Evolutionary conservation across 805 yeast genomes (phyloP), one percentile per base, ranked within the genome.

Genomic region (Candida ovalis): DNA sequence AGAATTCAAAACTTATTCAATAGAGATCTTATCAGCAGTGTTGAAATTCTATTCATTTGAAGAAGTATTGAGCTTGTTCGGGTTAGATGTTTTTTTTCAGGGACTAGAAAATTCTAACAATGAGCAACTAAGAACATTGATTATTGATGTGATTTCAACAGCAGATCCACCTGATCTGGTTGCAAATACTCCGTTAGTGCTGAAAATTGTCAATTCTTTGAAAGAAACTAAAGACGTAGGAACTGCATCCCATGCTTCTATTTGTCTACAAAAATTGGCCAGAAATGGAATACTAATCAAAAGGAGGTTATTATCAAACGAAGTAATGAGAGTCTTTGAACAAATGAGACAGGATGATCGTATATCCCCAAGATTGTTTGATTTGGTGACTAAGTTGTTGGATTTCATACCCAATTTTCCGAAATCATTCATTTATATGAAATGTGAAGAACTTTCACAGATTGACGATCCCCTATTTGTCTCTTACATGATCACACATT

Each of bases 121-220:
- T 24, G 58, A 62, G 13, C 55, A 55, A 18, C 52, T 71, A 24
- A 61, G 62, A 40, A 42, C 52, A 1, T 53, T 62, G 12, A 57
- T 62, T 25, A 55, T 66, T 13, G 46, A 57, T 3, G 47, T 66
- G 12, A 47, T 70, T 4, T 25, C 49, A 4, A 56, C 53, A 30
- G 63, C 68, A 4, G 51, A 56, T 7, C 69, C 71, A 2, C 52
- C 66, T 3, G 73, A 67, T 47, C 33, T 66, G n/a, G 47, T 68
- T 15, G 68, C 70, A 9, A 66, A 63, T 42, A 61, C 71, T 0
- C 58, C 63, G 3, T 46, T 69, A 4, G 42, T 65, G 15, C 46
- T 52, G 13, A 52, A 52, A 18, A 23, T 71, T 30, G 52, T 69
- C 24, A 40, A 48, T 3, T 41, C 62, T 15, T 42, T 66, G 40